Evolutionary conservation across 257 asterid species (phyloP).

Genomic region (Salvia hispanica): DNA sequence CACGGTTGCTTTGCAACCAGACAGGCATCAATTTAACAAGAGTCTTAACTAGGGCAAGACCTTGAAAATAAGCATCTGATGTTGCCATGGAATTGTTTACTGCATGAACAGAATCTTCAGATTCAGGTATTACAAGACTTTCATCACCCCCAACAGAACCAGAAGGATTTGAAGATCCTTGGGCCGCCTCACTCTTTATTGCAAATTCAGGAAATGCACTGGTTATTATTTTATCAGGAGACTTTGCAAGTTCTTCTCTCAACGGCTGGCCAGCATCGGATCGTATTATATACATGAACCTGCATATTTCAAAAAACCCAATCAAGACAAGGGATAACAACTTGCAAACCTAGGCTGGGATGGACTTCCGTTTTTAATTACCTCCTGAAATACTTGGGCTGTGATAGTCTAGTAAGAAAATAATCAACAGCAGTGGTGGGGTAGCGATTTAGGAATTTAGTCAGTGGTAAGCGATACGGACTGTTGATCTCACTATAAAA

Average conservation of each 20-base stretch:
- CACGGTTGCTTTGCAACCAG: slow-evolving; percentile 92
- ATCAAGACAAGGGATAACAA: slow-evolving; percentile 30
- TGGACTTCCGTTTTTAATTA: slow-evolving; percentile 32
- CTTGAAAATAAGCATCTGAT: slow-evolving; percentile 93
- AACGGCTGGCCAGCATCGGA: slow-evolving; percentile 99
- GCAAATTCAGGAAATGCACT: slow-evolving; percentile 84
- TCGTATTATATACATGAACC: slow-evolving; percentile 93
- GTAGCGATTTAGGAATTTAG: slow-evolving; percentile 91
- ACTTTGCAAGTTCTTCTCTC: slow-evolving; percentile 98
- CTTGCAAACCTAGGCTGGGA: slow-evolving; percentile 28
- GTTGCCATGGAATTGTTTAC: slow-evolving; percentile 52
- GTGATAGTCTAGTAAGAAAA: slow-evolving; percentile 82
- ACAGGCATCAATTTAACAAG: slow-evolving; percentile 96
- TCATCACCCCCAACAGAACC: slow-evolving; percentile 57
- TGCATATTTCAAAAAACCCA: slow-evolving; percentile 41
- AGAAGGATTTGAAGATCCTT: slow-evolving; percentile 64
- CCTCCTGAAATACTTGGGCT: slow-evolving; percentile 94
- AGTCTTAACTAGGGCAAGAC: slow-evolving; percentile 89
- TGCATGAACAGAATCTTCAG: slow-evolving; percentile 65
- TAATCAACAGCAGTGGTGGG: slow-evolving; percentile 93
- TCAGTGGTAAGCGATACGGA: slow-evolving; percentile 96
- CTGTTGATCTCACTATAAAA: slow-evolving; percentile 97
- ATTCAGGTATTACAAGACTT: slow-evolving; percentile 54
- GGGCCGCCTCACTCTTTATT: slow-evolving; percentile 58
- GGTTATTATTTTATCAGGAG: slow-evolving; percentile 93